Evolutionary conservation across 169 alveolate species (phyloP).

Genomic region (Hepatocystis sp.): DNA sequence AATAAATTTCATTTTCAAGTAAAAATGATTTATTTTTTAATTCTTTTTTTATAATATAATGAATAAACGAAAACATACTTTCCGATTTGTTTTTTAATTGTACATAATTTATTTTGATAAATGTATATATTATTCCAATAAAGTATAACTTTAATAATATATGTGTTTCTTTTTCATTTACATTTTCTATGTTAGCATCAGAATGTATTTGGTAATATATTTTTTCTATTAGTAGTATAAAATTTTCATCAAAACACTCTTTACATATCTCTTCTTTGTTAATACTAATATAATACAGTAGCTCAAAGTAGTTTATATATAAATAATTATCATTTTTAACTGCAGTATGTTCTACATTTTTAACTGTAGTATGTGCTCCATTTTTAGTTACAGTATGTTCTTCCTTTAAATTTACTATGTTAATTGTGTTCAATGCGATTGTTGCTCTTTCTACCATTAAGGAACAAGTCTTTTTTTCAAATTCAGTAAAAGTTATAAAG

Average conservation of each 20-base stretch:
- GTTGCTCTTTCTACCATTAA: conserved; percentile 8
- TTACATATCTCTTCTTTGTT: conserved; percentile 18
- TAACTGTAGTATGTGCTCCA: too few relatives aligned
- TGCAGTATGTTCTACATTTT: too few relatives aligned
- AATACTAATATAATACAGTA: conserved; percentile 21
- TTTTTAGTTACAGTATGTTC: too few relatives aligned
- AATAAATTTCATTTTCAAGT: conserved; percentile 36
- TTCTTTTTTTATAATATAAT: conserved; percentile 26
- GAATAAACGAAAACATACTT: not conserved
- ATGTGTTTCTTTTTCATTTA: conserved; percentile 7
- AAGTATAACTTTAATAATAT: conserved; percentile 34
- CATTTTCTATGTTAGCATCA: not conserved
- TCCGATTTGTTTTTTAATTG: conserved; percentile 6
- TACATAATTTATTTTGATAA: conserved; percentile 8
- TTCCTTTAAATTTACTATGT: conserved; percentile 5
- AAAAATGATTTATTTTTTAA: conserved; percentile 27
- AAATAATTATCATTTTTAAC: conserved; percentile 25
- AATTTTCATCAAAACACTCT: conserved; percentile 3
- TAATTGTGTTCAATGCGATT: not conserved
- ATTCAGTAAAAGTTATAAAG: not conserved
- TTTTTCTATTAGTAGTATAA: conserved; percentile 23
- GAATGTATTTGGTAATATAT: conserved; percentile 16
- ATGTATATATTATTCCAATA: conserved; percentile 40
- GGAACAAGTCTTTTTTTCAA: not conserved
- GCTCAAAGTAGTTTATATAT: conserved; percentile 26